Evolutionary conservation across 176 grass and related monocot species (phyloP).

Genomic region (Bolboschoenus planiculmis): DNA sequence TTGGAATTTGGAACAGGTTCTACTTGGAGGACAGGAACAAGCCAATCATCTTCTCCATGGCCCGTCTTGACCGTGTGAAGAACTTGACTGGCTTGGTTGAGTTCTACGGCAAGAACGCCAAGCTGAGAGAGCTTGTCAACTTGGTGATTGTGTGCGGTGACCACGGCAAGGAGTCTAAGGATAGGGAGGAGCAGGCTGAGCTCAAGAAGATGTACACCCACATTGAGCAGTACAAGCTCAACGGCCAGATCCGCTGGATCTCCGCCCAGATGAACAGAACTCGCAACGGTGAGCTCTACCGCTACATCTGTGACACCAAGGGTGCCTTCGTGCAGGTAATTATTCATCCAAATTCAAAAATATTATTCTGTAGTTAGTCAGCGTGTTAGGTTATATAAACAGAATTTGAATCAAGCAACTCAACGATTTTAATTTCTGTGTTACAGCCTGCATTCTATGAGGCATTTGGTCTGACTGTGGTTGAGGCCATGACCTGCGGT

Average conservation of each 20-base stretch:
- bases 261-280: constrained; percentile 92
- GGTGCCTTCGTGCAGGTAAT: constrained; percentile 88
- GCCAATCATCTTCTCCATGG: constrained; percentile 97
- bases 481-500: constrained; percentile 89
- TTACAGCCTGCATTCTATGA: constrained; percentile 89
- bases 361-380: background rate
- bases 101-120: constrained; percentile 75
- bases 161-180: constrained; percentile 96
- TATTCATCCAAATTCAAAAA: background rate
- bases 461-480: constrained; percentile 82
- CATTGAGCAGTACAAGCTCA: constrained; percentile 90
- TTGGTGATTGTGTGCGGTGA: constrained; percentile 92
- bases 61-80: constrained; percentile 87
- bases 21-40: constrained; percentile 76
- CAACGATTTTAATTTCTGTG: constrained; percentile 12
- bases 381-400: background rate
- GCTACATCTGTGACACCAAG: constrained; percentile 80
- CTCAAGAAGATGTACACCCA: constrained; percentile 87
- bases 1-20: constrained; percentile 40
- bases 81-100: constrained; percentile 95
- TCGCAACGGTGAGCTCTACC: constrained; percentile 84
- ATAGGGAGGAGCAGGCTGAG: constrained; percentile 82
- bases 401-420: background rate
- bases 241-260: constrained; percentile 93
- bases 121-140: constrained; percentile 77